Evolutionary conservation across 768 basidiomycete species (phyloP), one percentile per base, ranked within the genome.

Genomic region (Russula lepida): DNA sequence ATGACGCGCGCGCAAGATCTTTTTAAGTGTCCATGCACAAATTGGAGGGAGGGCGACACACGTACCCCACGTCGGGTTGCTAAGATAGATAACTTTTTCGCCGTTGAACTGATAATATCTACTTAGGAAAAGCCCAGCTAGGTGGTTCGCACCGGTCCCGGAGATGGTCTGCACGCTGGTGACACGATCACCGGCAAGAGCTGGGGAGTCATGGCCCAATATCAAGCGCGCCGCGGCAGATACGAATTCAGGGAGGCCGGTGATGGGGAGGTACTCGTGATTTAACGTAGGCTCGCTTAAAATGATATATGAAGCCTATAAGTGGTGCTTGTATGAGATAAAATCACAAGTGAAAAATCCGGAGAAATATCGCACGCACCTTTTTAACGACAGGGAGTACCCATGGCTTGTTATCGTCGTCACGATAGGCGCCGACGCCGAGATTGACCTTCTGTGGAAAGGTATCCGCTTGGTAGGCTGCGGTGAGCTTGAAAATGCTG

Each of bases 11-110:
- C 35, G 17, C 13, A 27, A 47, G 49, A 54, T 13, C 11, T 17
- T 21, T 25, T 39, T 49, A 41, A 37, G 46, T 52, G 2, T 9
- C 41, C 25, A 41, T 33, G 19, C 25, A 17, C 37, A 23, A 25
- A 15, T n/a, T n/a, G 23, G 27, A 30, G 54, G 7, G 9, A 50
- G 30, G 50, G 54, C 51, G 49, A 64, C 53, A 55, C 35, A 70
- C 86, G 75, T 75, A 85, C 94, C 86, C 95, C 95, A 99, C 8
- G 95, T 95, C 27, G 95, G 95, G 68, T 92, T 84, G 70, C 94
- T 94, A 68, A 99, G 70, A 72, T 87, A 93, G 64, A 97, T 74
- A 64, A 79, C 81, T 68, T 88, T 86, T 52, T 80, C 72, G 55
- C 84, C 82, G 55, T 75, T 74, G 77, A 81, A 89, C 3, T 78